Base-by-base conservation (phyloP, 2,329 filamentous ascomycete genomes). In the Sclerotinia subarctica region DNA sequence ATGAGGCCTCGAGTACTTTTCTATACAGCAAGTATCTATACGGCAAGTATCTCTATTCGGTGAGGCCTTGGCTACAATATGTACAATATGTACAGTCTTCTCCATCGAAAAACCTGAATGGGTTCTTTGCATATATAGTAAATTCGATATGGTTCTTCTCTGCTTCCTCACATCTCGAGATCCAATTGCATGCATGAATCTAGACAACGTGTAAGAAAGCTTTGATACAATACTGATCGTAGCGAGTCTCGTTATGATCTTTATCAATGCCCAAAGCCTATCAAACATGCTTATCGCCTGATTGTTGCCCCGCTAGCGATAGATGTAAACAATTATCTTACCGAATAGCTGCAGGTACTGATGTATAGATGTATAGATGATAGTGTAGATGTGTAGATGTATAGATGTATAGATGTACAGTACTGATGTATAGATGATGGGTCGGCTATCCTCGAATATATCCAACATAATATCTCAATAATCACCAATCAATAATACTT, bases 11-110 rank as follows among this genome's bases (percentile, higher is more conserved):
- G 29, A 29, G 29, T 29, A 29, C 2, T 29, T 29, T 29, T 29
- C 29, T 5, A 29, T 29, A 29, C 29, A n/a, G n/a, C n/a, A n/a
- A n/a, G n/a, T n/a, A n/a, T n/a, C n/a, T n/a, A n/a, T n/a, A n/a
- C n/a, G n/a, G n/a, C n/a, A n/a, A n/a, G 38, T 13, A 59, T 44
- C 29, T 46, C 57, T 59, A 59, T 59, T 59, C 57, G 57, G 57
- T 59, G 57, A 59, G 42, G 42, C 47, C 38, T n/a, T 32, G 24
- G 42, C 57, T 32, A 54, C 52, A 54, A 54, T 54, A 54, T 54
- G 52, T 21, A 54, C 52, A 29, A 13, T 46, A 46, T 46, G 44
- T 21, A 46, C 44, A 21, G n/a, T n/a, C 21, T 38, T 38, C 53
- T 38, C 53, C 53, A 56, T 56, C 53, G 2, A 0, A 38, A 57